phyloP scores from a whole-genome alignment of 805 yeast species.

The Starmerella scarabaei region DNA sequence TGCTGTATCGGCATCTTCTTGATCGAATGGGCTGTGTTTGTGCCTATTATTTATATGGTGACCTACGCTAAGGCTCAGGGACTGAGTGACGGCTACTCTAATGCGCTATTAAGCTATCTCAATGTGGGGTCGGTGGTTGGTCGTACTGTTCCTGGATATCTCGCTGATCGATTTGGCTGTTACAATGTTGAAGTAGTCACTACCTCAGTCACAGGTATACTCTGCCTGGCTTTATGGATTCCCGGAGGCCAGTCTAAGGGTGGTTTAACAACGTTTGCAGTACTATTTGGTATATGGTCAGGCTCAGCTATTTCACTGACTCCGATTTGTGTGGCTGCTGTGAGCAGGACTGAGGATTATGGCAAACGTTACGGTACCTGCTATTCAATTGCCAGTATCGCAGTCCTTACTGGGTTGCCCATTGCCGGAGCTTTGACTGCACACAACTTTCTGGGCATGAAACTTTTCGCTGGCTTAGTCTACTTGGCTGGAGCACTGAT shows the following conservation, averaged over 20 bases:
- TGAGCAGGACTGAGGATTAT: conserved; percentile 48
- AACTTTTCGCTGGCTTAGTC: conserved; percentile 25
- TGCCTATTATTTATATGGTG: conserved; percentile 43
- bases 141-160: conserved; percentile 41
- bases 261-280: conserved; percentile 47
- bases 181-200: conserved; percentile 44
- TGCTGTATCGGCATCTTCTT: conserved; percentile 26
- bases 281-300: conserved; percentile 23
- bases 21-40: conserved; percentile 41
- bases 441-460: conserved; percentile 26
- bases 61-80: conserved; percentile 46
- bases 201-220: conserved; percentile 31
- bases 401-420: conserved; percentile 30
- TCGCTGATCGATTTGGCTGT: conserved; percentile 44
- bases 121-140: conserved; percentile 43
- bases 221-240: conserved; percentile 46
- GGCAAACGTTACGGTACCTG: conserved; percentile 60
- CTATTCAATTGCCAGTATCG: conserved; percentile 36
- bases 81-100: conserved; percentile 23
- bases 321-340: conserved; percentile 56
- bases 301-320: conserved; percentile 42
- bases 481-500: conserved; percentile 22
- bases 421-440: conserved; percentile 28
- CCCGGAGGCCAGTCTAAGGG: conserved; percentile 35
- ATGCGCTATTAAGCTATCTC: conserved; percentile 36